Conservation (phyloP, 1,139 yeast species). For the Zygoascus sp. region DNA sequence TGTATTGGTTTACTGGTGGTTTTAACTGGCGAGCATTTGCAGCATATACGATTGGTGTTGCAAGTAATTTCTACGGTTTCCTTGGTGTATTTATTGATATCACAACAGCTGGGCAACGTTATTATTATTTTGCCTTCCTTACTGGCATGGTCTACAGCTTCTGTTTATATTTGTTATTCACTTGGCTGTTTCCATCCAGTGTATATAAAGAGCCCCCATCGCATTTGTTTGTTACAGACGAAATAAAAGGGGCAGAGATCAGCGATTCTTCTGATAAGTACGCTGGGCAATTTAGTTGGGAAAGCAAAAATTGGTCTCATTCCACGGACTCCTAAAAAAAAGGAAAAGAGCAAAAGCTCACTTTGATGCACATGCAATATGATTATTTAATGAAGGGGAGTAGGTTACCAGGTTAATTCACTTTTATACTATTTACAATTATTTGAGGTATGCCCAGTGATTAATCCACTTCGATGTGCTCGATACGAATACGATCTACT, state of each 20-base stretch:
- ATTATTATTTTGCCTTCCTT: conserved; percentile 23
- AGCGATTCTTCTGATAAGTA: not conserved
- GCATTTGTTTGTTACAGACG: not conserved
- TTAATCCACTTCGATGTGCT: conserved; percentile 21
- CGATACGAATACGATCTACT: conserved; percentile 8
- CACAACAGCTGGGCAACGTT: conserved; percentile 14
- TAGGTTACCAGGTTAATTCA: not conserved
- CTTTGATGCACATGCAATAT: not conserved
- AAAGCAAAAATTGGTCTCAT: not conserved
- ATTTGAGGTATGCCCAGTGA: no score
- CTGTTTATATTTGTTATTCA: conserved; percentile 12
- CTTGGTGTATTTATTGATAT: conserved; percentile 47
- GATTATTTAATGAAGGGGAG: not conserved
- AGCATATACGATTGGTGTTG: conserved; percentile 40
- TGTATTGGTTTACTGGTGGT: conserved; percentile 40
- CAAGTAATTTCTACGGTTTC: conserved; percentile 67
- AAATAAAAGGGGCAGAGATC: not conserved
- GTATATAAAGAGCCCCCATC: not conserved
- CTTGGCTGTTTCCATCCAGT: conserved; percentile 8
- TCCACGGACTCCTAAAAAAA: not conserved
- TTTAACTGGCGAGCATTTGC: conserved; percentile 42
- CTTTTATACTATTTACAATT: not conserved
- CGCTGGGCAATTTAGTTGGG: not conserved
- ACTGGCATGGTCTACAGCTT: conserved; percentile 19
- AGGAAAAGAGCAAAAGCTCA: not conserved